Evolutionary conservation across 768 basidiomycete genomes (phyloP).

Genomic region (Mycena epipterygia): DNA sequence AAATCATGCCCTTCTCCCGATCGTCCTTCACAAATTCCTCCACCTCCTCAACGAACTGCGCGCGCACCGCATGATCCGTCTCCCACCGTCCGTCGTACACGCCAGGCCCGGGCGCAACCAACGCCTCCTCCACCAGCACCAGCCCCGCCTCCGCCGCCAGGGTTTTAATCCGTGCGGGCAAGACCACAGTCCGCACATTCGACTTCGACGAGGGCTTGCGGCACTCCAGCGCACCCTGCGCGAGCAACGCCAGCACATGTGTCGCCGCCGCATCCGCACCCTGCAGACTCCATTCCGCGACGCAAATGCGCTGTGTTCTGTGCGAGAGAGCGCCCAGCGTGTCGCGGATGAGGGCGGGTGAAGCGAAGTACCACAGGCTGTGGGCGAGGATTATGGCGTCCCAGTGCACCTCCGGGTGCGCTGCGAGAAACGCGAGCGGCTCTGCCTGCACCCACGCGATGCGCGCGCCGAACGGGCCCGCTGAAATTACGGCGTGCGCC

Average conservation of each 20-base stretch:
- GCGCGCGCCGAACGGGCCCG: conserved; percentile 47
- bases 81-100: conserved; percentile 55
- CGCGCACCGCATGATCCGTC: conserved; percentile 37
- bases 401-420: conserved; percentile 37
- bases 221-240: conserved; percentile 52
- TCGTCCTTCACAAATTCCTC: conserved; percentile 43
- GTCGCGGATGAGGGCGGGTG: conserved; percentile 44
- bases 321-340: conserved; percentile 45
- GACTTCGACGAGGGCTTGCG: conserved; percentile 42
- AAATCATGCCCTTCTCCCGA: conserved; percentile 47
- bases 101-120: conserved; percentile 38
- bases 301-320: conserved; percentile 43
- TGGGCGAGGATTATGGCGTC: conserved; percentile 52
- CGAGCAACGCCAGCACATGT: conserved; percentile 52
- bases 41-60: conserved; percentile 42
- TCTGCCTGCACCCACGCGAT: conserved; percentile 50
- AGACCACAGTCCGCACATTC: conserved; percentile 54
- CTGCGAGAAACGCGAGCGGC: conserved; percentile 44
- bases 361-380: conserved; percentile 56
- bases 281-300: conserved; percentile 53
- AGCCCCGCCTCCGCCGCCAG: conserved; percentile 43
- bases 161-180: conserved; percentile 46
- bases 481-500: conserved; percentile 50
- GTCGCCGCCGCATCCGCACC: conserved; percentile 37
- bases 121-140: conserved; percentile 36